phyloP scores from a whole-genome alignment of 1,284 basidiomycete species.

The Ganoderma meredithae region DNA sequence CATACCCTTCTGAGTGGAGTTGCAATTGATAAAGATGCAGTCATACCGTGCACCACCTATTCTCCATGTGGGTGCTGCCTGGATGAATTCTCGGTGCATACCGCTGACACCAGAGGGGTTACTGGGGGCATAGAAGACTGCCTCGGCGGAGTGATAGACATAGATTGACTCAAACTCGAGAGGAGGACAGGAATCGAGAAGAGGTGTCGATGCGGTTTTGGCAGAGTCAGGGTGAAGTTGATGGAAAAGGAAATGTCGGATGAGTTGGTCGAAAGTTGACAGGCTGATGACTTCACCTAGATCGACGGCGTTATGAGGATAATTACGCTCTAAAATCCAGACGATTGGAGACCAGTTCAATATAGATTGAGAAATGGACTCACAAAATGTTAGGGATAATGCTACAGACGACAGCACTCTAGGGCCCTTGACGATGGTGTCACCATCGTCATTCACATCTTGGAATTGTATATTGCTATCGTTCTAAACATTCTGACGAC shows the following conservation, averaged over 20 bases:
- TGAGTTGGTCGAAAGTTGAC: neutral
- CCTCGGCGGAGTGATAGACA: conserved; percentile 26
- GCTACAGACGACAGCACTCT: neutral
- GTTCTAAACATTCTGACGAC: neutral
- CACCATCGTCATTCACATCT: neutral
- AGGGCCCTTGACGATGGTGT: neutral
- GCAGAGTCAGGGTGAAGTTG: neutral
- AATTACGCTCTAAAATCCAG: neutral
- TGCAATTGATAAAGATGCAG: conserved; percentile 22
- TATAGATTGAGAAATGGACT: neutral
- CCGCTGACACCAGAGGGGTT: conserved; percentile 34
- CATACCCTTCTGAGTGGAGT: conserved; percentile 1
- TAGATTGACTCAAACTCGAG: neutral
- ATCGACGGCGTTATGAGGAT: neutral
- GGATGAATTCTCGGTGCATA: conserved; percentile 36
- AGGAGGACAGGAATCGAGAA: neutral
- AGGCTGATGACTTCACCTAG: neutral
- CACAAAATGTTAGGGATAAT: neutral
- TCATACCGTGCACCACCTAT: conserved; percentile 18
- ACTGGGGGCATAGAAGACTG: conserved; percentile 37
- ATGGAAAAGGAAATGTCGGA: neutral
- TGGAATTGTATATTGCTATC: neutral
- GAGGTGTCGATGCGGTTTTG: neutral
- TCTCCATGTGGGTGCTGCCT: conserved; percentile 28
- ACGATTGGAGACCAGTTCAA: neutral